These are phyloP conservation scores for Mycosphaerelloides madeirae DNA, from an alignment of 2,329 filamentous ascomycete genomes.

Conservation along the genomic window DNA sequence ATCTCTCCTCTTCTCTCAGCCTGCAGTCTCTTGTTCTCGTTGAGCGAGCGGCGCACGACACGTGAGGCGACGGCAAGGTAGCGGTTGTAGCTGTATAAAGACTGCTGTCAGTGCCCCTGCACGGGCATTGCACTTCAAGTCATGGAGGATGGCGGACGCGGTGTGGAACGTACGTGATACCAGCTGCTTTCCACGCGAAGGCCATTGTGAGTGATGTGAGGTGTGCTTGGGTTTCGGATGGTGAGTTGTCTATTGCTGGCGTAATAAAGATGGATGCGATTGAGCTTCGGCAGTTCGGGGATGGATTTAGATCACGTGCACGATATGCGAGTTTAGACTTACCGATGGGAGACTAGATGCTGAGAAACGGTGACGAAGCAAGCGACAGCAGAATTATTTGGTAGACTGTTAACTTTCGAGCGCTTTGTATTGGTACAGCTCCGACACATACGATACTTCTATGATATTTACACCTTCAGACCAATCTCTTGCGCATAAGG, in stretches of 20 bases:
- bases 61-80: constrained; percentile 94
- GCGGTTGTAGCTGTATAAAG: constrained; percentile 84
- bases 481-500: constrained; percentile 93
- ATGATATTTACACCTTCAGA: constrained; percentile 74
- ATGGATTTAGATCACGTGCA: too few relatives aligned
- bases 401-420: not conserved
- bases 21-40: constrained; percentile 82
- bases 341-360: too few relatives aligned
- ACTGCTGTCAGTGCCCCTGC: constrained; percentile 16
- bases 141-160: not conserved
- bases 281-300: constrained; percentile 1
- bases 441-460: constrained; percentile 26
- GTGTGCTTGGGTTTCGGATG: constrained; percentile 7
- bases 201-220: constrained; percentile 65
- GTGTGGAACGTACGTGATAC: constrained; percentile 71
- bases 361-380: too few relatives aligned
- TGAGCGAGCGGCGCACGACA: constrained; percentile 91
- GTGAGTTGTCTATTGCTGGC: constrained; percentile 6
- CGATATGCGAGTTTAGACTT: too few relatives aligned
- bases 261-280: not conserved
- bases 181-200: constrained; percentile 97
- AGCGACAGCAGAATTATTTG: too few relatives aligned
- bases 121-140: not conserved
- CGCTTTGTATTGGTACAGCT: constrained; percentile 31
- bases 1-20: constrained; percentile 87